Evolutionary conservation across 2,329 filamentous ascomycete species (phyloP), one percentile per base, ranked within the genome.

Genomic region (Ophiostoma sp.): DNA sequence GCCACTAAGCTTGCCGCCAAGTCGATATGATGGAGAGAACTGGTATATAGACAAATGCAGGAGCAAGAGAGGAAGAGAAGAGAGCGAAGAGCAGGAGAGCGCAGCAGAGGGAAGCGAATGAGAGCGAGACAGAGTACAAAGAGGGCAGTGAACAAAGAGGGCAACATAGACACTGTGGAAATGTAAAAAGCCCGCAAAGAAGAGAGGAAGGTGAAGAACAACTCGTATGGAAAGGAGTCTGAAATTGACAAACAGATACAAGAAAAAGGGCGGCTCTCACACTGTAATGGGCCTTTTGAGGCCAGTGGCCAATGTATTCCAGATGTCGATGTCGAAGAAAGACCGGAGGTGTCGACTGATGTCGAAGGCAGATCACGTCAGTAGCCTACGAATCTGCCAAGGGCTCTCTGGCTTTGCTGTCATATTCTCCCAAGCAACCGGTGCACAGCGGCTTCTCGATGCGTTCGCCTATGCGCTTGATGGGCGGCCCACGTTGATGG

Each of bases 1-100:
- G 45, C 52, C 63, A 44, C 67, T 52, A 66, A 68, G 42, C 36
- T 47, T 44, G 60, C 40, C 67, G 64, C 67, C 67, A 66, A 66
- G 64, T 47, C 41, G 18, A 44, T 55, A 3, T 47, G 45, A n/a
- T 11, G n/a, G 47, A n/a, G 47, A 52, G 47, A n/a, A n/a, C 27
- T 27, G 27, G 27, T 27, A 27, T n/a, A 27, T 27, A 27, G 27
- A 27, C 27, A 27, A 27, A 2, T 27, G 27, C 27, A 27, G 27
- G 27, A 27, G 27, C 27, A 27, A 27, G 27, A 27, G 27, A 27
- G 27, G 27, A 27, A 27, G 27, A 27, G 27, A 27, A 27, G 27
- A 27, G 27, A 27, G 27, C 27, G 27, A 18, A 47, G 45, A 47
- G 45, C 12, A 14, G 45, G 45, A 47, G 45, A 47, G 45, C 12